A percentile compares a stretch with the other conserved stretches of the same genome.
phyloP scores from a whole-genome alignment of 1,139 yeast species.

The Candida sp. region DNA sequence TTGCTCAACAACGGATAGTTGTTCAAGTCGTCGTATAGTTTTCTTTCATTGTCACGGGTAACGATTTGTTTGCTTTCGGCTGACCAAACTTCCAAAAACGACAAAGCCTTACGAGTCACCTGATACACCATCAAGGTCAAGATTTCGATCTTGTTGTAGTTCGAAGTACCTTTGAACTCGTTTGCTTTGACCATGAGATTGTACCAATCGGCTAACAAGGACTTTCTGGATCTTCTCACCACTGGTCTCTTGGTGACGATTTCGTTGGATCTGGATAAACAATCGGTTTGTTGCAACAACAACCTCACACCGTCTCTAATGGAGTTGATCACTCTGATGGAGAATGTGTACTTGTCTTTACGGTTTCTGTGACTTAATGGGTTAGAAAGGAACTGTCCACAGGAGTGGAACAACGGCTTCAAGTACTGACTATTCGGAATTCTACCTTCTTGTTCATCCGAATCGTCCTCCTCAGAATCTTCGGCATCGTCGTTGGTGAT shows the following conservation, averaged over 20 bases:
- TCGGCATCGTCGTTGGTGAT: conserved; percentile 33
- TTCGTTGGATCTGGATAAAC: conserved; percentile 83
- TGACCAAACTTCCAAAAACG: conserved; percentile 79
- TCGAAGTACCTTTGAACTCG: conserved; percentile 76
- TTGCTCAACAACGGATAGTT: conserved; percentile 46
- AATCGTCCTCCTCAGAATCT: conserved; percentile 20
- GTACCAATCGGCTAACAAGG: conserved; percentile 89
- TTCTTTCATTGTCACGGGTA: conserved; percentile 27
- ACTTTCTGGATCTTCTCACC: conserved; percentile 76
- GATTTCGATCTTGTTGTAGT: conserved; percentile 66
- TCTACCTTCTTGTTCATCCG: conserved; percentile 21
- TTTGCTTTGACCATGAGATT: conserved; percentile 87
- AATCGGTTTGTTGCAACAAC: conserved; percentile 76
- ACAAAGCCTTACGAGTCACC: conserved; percentile 72
- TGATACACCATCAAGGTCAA: conserved; percentile 76
- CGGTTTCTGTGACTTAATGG: conserved; percentile 59
- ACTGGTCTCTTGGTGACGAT: conserved; percentile 73
- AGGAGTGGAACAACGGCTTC: conserved; percentile 68
- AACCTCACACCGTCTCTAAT: conserved; percentile 86
- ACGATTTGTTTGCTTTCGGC: conserved; percentile 53
- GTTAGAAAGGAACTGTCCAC: conserved; percentile 75
- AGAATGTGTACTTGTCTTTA: conserved; percentile 47
- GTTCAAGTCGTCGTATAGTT: conserved; percentile 38
- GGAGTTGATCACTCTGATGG: conserved; percentile 44
- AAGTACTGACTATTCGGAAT: conserved; percentile 51